phyloP scores from a whole-genome alignment of 2,329 filamentous ascomycete genomes.

The Penicillium aurantiogriseum region DNA sequence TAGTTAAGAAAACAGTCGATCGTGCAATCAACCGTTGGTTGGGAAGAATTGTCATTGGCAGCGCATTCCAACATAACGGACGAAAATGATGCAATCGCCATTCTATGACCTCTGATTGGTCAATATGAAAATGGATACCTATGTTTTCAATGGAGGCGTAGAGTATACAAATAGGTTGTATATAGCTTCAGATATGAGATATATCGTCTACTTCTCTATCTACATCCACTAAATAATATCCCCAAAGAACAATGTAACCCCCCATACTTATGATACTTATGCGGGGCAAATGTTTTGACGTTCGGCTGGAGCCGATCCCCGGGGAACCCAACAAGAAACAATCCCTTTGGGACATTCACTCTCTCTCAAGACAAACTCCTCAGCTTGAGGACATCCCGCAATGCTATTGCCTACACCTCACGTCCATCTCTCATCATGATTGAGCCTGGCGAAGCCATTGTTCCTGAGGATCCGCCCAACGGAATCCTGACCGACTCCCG shows the following conservation, averaged over 20 bases:
- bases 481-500: conserved; percentile 10
- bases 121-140: not conserved
- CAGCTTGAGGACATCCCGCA: not conserved
- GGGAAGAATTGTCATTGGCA: conserved; percentile 9
- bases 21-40: not conserved
- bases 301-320: conserved; percentile 17
- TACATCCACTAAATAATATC: not conserved
- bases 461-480: conserved; percentile 4
- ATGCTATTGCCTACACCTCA: not conserved
- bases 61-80: conserved; percentile 14
- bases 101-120: conserved; percentile 11
- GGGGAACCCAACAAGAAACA: conserved; percentile 6
- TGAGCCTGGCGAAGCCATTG: not conserved
- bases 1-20: not conserved
- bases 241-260: not conserved
- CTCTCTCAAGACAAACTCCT: not conserved
- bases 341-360: not conserved
- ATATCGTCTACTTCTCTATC: not conserved
- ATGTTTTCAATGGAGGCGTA: not conserved
- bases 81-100: conserved; percentile 17
- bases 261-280: not conserved
- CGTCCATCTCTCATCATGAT: conserved; percentile 8
- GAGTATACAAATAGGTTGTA: not conserved
- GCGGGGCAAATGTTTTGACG: conserved; percentile 4
- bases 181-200: not conserved